Evolutionary conservation across 176 grass and related monocot genomes (phyloP).

Genomic region (Carex parvula): DNA sequence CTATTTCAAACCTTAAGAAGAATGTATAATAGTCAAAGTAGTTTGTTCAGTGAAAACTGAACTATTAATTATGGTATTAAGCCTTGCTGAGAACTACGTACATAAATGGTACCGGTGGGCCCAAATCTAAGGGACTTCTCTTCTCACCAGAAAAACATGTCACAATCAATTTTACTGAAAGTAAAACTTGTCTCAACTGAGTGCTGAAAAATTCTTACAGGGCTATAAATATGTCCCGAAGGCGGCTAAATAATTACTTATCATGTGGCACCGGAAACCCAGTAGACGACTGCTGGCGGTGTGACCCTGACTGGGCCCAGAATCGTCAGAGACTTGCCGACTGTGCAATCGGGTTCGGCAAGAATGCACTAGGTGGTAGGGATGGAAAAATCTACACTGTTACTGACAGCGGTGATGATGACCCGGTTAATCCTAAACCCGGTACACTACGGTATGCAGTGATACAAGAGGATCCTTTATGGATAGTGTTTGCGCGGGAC

Average conservation of each 20-base stretch:
- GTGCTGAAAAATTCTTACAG: not conserved
- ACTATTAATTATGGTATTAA: not conserved
- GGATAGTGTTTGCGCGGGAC: slow-evolving; percentile 24
- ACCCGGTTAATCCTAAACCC: slow-evolving; percentile 15
- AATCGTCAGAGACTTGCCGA: slow-evolving; percentile 25
- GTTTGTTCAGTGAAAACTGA: not conserved
- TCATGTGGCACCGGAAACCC: slow-evolving; percentile 20
- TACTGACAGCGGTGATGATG: slow-evolving; percentile 12
- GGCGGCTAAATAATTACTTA: slow-evolving; percentile 7
- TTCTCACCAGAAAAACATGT: not conserved
- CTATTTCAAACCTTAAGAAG: not conserved
- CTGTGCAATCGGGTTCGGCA: slow-evolving; percentile 25
- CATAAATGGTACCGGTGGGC: slow-evolving; percentile 8
- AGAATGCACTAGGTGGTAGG: slow-evolving; percentile 20
- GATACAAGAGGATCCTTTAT: slow-evolving; percentile 29
- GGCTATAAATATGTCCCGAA: slow-evolving; percentile 7
- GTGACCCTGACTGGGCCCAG: slow-evolving; percentile 9
- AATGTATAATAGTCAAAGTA: not conserved
- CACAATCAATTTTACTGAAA: slow-evolving; percentile 4
- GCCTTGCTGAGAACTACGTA: not conserved
- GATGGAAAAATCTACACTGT: slow-evolving; percentile 3
- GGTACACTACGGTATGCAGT: slow-evolving; percentile 28
- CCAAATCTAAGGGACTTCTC: slow-evolving; percentile 1
- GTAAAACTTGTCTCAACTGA: not conserved
- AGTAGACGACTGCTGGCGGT: slow-evolving; percentile 26